Conservation (phyloP, 768 basidiomycete genomes). For the Sporobolomyces roseus region DNA sequence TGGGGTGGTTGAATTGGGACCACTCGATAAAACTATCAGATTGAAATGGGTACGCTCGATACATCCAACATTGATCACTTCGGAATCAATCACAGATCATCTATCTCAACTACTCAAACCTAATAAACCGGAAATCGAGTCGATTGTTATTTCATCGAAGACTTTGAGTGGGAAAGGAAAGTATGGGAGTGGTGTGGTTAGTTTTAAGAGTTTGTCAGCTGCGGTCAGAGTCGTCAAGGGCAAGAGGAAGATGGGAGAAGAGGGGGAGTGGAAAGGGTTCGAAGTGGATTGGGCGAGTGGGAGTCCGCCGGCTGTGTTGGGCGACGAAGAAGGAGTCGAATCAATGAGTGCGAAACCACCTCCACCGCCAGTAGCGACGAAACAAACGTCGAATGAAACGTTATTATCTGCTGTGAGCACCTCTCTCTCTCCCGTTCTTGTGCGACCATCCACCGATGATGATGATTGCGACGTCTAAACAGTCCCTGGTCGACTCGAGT, state of each 20-base stretch:
- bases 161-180: conserved; percentile 30
- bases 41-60: conserved; percentile 38
- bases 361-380: not conserved
- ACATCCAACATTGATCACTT: not conserved
- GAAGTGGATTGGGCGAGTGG: conserved; percentile 42
- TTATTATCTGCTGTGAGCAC: too few species aligned
- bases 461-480: too few species aligned
- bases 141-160: conserved; percentile 38
- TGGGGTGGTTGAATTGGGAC: conserved; percentile 36
- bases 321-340: not conserved
- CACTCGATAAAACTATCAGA: conserved; percentile 43
- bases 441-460: too few species aligned
- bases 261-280: conserved; percentile 31
- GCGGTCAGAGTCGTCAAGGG: conserved; percentile 36
- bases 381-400: not conserved
- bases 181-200: conserved; percentile 33
- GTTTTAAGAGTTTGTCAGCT: conserved; percentile 27
- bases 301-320: conserved; percentile 19
- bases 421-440: too few species aligned
- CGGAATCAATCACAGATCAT: not conserved
- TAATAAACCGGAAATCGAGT: conserved; percentile 27
- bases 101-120: conserved; percentile 3
- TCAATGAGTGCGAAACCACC: not conserved
- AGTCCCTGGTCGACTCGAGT: conserved; percentile 22
- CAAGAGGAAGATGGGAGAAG: conserved; percentile 1